phyloP scores from a whole-genome alignment of 1,139 yeast genomes.

The Yamadazyma triangularis region DNA sequence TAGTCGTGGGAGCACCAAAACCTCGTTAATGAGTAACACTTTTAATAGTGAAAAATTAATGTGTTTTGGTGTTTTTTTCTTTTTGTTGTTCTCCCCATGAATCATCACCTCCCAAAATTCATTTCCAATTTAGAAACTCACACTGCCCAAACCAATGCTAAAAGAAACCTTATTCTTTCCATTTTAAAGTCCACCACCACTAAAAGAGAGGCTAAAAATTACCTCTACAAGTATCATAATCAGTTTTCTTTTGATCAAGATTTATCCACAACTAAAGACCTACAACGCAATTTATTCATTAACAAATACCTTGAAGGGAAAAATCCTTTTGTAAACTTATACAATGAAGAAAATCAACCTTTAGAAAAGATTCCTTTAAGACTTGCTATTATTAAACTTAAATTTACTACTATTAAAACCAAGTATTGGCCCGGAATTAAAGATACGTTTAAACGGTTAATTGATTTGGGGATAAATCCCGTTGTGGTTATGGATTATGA shows the following conservation, averaged over 20 bases:
- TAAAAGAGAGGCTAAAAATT: constrained; percentile 67
- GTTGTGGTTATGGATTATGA: constrained; percentile 34
- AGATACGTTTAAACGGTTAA: constrained; percentile 45
- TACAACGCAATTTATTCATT: constrained; percentile 35
- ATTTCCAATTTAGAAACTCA: constrained; percentile 38
- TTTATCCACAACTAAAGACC: constrained; percentile 20
- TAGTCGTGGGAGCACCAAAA: no score
- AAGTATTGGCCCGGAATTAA: constrained; percentile 41
- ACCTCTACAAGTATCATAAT: constrained; percentile 62
- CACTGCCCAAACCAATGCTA: constrained; percentile 30
- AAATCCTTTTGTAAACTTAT: constrained; percentile 31
- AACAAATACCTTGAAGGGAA: constrained; percentile 36
- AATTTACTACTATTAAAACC: constrained; percentile 29
- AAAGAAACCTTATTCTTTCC: constrained; percentile 56
- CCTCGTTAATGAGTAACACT: no score
- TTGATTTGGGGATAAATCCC: constrained; percentile 45
- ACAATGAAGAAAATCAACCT: constrained; percentile 28
- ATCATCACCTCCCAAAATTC: no score
- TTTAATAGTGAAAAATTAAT: no score
- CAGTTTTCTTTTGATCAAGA: no score
- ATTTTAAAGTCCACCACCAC: constrained; percentile 73
- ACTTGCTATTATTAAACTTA: constrained; percentile 48
- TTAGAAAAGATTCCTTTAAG: constrained; percentile 41
- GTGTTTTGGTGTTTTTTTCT: no score
- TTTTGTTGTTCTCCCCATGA: no score